Conservation (phyloP, 1,284 basidiomycete genomes). For the Ceratobasidium sp. region DNA sequence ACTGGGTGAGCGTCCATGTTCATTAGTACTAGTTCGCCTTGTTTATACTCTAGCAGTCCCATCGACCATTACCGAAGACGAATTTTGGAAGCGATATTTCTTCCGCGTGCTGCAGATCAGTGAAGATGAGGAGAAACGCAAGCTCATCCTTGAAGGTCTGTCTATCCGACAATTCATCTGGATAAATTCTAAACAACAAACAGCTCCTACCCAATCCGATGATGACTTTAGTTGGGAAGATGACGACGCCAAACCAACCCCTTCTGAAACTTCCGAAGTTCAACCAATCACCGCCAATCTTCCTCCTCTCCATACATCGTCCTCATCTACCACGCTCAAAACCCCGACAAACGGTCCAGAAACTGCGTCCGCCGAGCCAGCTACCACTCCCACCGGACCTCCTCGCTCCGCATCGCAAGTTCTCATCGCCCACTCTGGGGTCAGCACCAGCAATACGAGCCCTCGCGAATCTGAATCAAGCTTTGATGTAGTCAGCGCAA, state of each 20-base stretch:
- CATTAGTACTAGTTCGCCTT: conserved; percentile 56
- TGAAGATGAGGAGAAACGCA: conserved; percentile 83
- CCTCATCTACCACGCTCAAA: conserved; percentile 36
- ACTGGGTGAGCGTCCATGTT: conserved; percentile 29
- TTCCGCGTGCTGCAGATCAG: conserved; percentile 91
- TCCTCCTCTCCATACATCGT: conserved; percentile 35
- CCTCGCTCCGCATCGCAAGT: conserved; percentile 35
- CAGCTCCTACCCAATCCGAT: conserved; percentile 48
- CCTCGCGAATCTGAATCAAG: conserved; percentile 48
- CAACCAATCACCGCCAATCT: conserved; percentile 7
- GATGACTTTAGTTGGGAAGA: conserved; percentile 51
- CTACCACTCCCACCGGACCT: conserved; percentile 35
- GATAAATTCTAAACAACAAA: background rate
- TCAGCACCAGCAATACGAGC: conserved; percentile 46
- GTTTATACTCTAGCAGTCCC: conserved; percentile 69
- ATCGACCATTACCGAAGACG: conserved; percentile 70
- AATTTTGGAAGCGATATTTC: conserved; percentile 93
- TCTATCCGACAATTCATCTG: conserved; percentile 18
- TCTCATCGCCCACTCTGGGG: conserved; percentile 31
- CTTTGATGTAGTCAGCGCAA: conserved; percentile 47
- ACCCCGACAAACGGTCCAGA: conserved; percentile 24
- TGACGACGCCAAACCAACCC: conserved; percentile 47
- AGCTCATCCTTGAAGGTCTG: conserved; percentile 81
- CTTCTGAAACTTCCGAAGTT: conserved; percentile 11
- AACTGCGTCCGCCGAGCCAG: conserved; percentile 4